Conservation (phyloP, 73 alveolate genomes). For the Tetrahymena elliotti region DNA sequence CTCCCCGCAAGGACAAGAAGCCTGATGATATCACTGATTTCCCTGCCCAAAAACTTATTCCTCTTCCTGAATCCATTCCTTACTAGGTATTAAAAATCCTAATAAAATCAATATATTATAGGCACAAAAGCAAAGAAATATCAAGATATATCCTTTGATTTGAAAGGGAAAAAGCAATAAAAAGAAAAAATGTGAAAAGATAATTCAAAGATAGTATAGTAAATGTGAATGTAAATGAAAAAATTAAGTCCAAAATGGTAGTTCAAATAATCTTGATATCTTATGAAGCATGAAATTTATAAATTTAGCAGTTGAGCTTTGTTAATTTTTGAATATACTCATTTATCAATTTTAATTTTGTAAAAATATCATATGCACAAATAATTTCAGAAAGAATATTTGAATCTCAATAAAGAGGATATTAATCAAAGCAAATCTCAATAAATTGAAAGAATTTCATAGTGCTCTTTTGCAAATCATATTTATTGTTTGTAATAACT, state of each 20-base stretch:
- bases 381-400: slow-evolving; percentile 32
- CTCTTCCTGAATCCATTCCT: slow-evolving; percentile 39
- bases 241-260: neutral
- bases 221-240: neutral
- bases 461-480: neutral
- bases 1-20: slow-evolving; percentile 38
- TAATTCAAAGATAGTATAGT: neutral
- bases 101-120: neutral
- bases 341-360: neutral
- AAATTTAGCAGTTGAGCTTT: neutral
- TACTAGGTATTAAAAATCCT: neutral
- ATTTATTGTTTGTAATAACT: neutral
- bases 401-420: neutral
- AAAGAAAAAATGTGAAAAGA: slow-evolving; percentile 18
- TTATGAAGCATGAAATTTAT: neutral
- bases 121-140: neutral
- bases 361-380: neutral
- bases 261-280: neutral
- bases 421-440: too few relatives aligned
- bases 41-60: slow-evolving; percentile 45
- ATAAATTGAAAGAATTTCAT: too few relatives aligned
- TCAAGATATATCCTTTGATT: slow-evolving; percentile 1
- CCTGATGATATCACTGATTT: slow-evolving; percentile 82
- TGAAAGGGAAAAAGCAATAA: neutral
- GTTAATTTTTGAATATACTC: slow-evolving; percentile 7